Evolutionary conservation across 179 eudicot genomes (phyloP), one percentile per base, ranked within the genome.

Genomic region (Gypsophila paniculata): DNA sequence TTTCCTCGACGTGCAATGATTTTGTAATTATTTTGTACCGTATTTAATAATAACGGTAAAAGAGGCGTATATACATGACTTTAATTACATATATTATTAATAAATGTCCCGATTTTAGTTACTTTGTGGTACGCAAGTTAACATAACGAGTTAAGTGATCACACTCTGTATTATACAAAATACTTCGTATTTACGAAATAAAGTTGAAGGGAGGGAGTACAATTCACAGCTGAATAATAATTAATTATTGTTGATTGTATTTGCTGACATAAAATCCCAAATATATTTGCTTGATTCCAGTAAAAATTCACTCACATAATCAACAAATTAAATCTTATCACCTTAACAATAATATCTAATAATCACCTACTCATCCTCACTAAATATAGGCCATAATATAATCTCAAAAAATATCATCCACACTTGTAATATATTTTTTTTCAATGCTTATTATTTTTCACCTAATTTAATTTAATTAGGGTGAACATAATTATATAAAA

Each of bases 271-370:
- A 23, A 65, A 19, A 66, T n/a, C 44, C 68, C 70, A 53, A 44
- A 44, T 18, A 66, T 66, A 21, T n/a, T 66, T 66, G 34, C 19
- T 21, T 49, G n/a, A 68, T 25, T 68, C 42, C 44, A 66, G 70
- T 66, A 14, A 51, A 68, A 21, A 29, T 25, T 26, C 3, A 18
- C 66, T 61, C 66, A 61, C 12, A 61, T 7, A 42, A 42, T 42
- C 34, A 61, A 34, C 22, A 69, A 14, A 48, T 67, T 14, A 69
- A 14, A 48, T 67, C 15, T 23, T 22, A 36, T 67, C 53, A 65
- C 69, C 17, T 42, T n/a, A 36, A 36, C 21, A 6, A 42, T 42
- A 29, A 29, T 54, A 59, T 59, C 62, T 11, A 29, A 29, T 42
- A 42, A 26, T 61, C 21, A 61, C 65, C 65, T 64, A 21, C 5